Evolutionary conservation across 352 stramenopile species (phyloP), one percentile per base, ranked within the genome.

Genomic region (Phytophthora meadii): DNA sequence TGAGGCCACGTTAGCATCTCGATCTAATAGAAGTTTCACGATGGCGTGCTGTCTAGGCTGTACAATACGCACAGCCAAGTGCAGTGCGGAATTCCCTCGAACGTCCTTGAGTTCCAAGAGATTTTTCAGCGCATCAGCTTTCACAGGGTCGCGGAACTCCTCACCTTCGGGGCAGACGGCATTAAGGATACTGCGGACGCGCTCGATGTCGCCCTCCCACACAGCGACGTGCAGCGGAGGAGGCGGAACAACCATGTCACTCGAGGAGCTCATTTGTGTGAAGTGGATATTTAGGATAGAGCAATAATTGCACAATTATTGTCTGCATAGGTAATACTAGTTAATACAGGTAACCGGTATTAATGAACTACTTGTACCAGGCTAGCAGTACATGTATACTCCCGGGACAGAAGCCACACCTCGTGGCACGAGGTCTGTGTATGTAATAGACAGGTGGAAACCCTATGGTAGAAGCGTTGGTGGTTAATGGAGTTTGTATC

Each of bases 11-110:
- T 52, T 68, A 9, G 73, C 70, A 41, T 81, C 55, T 36, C 59
- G 50, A 44, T 88, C 76, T 42, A 94, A 60, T 8, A 94, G 65
- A 2, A 84, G 32, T 45, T 85, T 81, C 5, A 93, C 70, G 40
- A 94, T 87, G 0, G 67, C 67, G 7, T 74, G 76, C 62, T 94
- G 87, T 19, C 65, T 36, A 0, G 87, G 77, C 60, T 93, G 84
- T 25, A 88, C 73, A 34, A 91, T 54, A 25, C 87, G 84, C 42
- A 88, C 62, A 14, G 87, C 84, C 64, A 94, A 80, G 70, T 93
- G 85, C 52, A 94, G 54, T 30, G 82, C 76, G 30, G 87, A 86
- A 70, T 93, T 90, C 34, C 87, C 87, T 22, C 77, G 77, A 40
- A 42, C 51, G 58, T 94, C 87, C 47, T 80, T 84, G 22, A 58